Percentiles rank a stretch among this genome's conserved stretches.
Conservation (phyloP, 2,329 filamentous ascomycete species). For the Coleophoma cylindrospora region DNA sequence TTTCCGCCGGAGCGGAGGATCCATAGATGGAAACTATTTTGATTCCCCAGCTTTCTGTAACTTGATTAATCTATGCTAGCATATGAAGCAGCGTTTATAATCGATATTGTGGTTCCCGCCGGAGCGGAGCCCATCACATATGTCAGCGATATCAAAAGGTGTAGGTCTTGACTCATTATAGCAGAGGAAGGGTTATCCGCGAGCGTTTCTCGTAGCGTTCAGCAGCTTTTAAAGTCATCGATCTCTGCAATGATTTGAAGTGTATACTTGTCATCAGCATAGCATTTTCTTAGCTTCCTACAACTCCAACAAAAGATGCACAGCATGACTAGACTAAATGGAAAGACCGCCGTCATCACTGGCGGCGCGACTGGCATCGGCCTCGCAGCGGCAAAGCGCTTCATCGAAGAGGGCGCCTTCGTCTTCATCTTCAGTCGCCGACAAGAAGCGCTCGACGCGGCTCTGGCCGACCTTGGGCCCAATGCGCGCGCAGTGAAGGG, state of each 20-base stretch:
- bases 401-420: slow-evolving; percentile 12
- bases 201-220: not conserved
- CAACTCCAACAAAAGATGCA: slow-evolving; percentile 5
- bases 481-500: slow-evolving; percentile 14
- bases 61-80: too few species aligned
- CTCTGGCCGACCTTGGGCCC: slow-evolving; percentile 10
- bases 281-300: slow-evolving; percentile 2
- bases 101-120: too few species aligned
- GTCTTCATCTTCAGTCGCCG: slow-evolving; percentile 14
- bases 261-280: not conserved
- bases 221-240: slow-evolving; percentile 7
- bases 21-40: too few species aligned
- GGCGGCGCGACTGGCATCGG: slow-evolving; percentile 16
- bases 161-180: too few species aligned
- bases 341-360: slow-evolving; percentile 14
- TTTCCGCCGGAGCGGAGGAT: too few species aligned
- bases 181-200: too few species aligned
- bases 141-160: too few species aligned
- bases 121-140: too few species aligned
- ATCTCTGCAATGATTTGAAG: slow-evolving; percentile 8
- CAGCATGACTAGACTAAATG: slow-evolving; percentile 6
- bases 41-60: too few species aligned
- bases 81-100: too few species aligned
- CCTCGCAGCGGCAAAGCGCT: slow-evolving; percentile 10
- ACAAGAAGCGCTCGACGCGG: slow-evolving; percentile 13